Evolutionary conservation across 805 yeast genomes (phyloP).

Genomic region (Saturnispora silvae): DNA sequence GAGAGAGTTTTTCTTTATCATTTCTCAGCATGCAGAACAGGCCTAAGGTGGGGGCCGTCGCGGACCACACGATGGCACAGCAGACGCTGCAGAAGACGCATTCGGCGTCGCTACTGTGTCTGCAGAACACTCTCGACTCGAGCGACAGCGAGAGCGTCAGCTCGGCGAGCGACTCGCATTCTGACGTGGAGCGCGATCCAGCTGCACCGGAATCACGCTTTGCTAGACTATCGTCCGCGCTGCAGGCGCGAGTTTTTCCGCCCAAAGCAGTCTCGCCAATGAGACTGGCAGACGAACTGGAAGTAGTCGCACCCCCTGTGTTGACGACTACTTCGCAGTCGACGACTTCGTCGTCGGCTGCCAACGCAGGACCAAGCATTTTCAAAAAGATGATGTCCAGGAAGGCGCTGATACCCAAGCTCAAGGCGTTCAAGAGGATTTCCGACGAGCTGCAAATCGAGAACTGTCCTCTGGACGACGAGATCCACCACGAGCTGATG

Average conservation of each 20-base stretch:
- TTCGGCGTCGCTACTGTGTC: slow-evolving; percentile 8
- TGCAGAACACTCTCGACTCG: background rate
- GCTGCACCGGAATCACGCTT: background rate
- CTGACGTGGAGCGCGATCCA: background rate
- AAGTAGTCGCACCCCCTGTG: background rate
- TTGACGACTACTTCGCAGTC: background rate
- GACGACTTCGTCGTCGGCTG: background rate
- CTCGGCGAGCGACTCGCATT: background rate
- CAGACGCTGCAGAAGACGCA: slow-evolving; percentile 7
- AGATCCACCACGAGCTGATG: slow-evolving; percentile 27
- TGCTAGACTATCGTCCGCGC: background rate
- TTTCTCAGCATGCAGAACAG: no score
- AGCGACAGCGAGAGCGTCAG: background rate
- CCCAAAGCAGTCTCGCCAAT: background rate
- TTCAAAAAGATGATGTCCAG: slow-evolving; percentile 24
- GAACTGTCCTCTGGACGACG: slow-evolving; percentile 26
- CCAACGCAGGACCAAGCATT: slow-evolving; percentile 9
- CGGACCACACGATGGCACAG: no score
- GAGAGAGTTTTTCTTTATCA: background rate
- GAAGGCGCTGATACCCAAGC: slow-evolving; percentile 24
- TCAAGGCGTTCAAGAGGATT: slow-evolving; percentile 27
- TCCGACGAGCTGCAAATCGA: slow-evolving; percentile 26
- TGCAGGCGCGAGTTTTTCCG: background rate
- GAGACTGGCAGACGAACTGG: background rate
- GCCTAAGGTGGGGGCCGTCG: no score